Base-by-base conservation (phyloP, 2,329 filamentous ascomycete genomes). In the Chrysosporium keratinophilum region DNA sequence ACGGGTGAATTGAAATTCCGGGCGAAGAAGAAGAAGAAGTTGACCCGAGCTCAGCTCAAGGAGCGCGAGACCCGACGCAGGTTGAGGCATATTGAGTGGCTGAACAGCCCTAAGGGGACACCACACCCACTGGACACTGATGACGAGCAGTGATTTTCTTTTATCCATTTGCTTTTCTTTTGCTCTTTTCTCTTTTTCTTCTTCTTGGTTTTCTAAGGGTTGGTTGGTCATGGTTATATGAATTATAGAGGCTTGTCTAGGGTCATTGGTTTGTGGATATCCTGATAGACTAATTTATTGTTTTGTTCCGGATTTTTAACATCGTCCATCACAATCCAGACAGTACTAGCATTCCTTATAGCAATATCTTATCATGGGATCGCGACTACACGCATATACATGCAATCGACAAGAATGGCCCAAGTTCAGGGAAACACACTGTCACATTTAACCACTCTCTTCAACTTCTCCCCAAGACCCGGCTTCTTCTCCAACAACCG, bases 21-120 rank as follows among this genome's bases (percentile, higher is more conserved):
- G 72, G 71, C 72, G 35, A 93, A 90, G 80, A 85, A 85, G 75
- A 96, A 96, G 88, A 95, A 91, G 83, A 98, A 98, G 87, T 81
- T 93, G 81, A 98, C 93, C 54, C 88, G 94, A 77, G 89, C 89
- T 73, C 89, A 98, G 71, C 63, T 90, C 68, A 98, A 98, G 80
- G 93, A 98, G 70, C 79, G 86, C 17, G 91, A 97, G 73, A 85
- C 86, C 42, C 80, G 94, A 59, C 81, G 91, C 61, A 80, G 93
- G 62, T 76, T 97, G 71, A 82, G 93, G 64, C 89, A 98, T 72
- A 80, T 83, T 56, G 80, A 83, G 63, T 83, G 80, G 86, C 76
- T 95, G 63, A 91, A 88, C 72, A 87, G 80, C 64, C 86, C 86
- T 60, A 89, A 90, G 79, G 88, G 87, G 4, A 91, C 87, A 2